Conservation (phyloP, 148 eudicot species). For the Rhododendron molle region DNA sequence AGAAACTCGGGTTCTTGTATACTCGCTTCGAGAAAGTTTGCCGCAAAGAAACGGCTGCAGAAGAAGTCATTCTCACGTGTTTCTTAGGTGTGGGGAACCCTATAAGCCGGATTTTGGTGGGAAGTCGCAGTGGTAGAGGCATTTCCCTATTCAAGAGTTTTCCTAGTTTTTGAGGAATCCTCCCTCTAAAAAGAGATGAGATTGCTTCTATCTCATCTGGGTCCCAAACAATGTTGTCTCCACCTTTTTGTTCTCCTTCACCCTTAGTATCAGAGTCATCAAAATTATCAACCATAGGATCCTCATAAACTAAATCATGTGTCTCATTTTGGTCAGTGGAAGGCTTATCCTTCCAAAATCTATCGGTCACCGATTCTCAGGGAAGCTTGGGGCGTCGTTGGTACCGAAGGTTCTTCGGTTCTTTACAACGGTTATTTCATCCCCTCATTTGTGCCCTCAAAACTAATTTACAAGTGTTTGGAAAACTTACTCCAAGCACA, state of each 20-base stretch:
- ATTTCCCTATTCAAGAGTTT: constrained; percentile 51
- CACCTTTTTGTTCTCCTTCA: too few relatives aligned
- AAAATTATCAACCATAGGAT: background rate
- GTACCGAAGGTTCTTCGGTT: constrained; percentile 45
- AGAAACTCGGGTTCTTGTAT: constrained; percentile 70
- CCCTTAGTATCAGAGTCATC: too few relatives aligned
- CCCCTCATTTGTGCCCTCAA: constrained; percentile 15
- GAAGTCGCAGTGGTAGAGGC: constrained; percentile 85
- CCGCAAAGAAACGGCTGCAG: constrained; percentile 26
- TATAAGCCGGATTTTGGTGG: constrained; percentile 69
- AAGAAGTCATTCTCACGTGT: constrained; percentile 23
- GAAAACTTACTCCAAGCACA: background rate
- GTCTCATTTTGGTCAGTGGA: constrained; percentile 18
- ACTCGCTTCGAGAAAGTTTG: constrained; percentile 42
- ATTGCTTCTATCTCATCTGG: constrained; percentile 84
- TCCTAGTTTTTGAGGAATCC: constrained; percentile 90
- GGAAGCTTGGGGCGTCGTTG: constrained; percentile 55
- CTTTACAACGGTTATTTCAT: constrained; percentile 23
- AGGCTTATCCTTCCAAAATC: constrained; percentile 21
- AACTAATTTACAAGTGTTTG: background rate
- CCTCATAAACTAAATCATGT: constrained; percentile 12
- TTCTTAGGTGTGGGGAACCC: constrained; percentile 64
- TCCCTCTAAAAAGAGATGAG: constrained; percentile 77
- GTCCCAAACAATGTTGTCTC: constrained; percentile 60
- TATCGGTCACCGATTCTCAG: constrained; percentile 29